Base-by-base conservation (phyloP, 441 rosid species). In the Aleurites moluccanus region DNA sequence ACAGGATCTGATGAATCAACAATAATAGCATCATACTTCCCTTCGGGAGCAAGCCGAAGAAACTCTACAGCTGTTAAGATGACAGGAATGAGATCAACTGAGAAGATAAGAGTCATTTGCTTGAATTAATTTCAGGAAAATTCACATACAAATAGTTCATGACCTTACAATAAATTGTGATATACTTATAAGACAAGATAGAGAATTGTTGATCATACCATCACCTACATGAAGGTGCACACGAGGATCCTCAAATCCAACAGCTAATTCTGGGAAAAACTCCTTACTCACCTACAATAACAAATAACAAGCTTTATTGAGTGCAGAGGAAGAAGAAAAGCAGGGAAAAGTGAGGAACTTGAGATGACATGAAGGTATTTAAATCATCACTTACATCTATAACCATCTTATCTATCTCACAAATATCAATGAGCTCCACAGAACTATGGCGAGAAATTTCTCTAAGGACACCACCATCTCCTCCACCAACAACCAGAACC, bases 401-500 rank as follows among this genome's bases (percentile, higher is more conserved):
- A 73, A 96, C 99, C 97, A 96, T 88, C 78, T 83, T 79, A 87
- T 96, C 99, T 79, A 93, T 96, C 89, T 96, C 99, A 81, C 99
- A 96, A 59, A 96, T 93, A 76, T 91, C 97, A 78, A 96, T 93
- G 44, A 67, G 87, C 87, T 96, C 94, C 69, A 92, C 94, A 56
- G 99, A 90, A 70, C 86, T 85, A 69, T 93, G 99, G 67, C 94
- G 94, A 82, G 98, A 82, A 82, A 96, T 84, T 85, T 96, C 99
- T 78, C 97, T 81, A 45, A 93, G 97, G 79, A 93, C 97, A 20
- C 98, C 99, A 35, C 99, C 99, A 79, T 96, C 99, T 77, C 98
- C 99, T 59, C 99, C 99, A 73, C 99, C 99, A 84, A 96, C 98
- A 84, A 93, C 99, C 78, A 96, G 84, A 79, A 93, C 99, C 99